A percentile compares a stretch with the other conserved stretches of the same genome.
Conservation (phyloP, 768 basidiomycete species). For the Auricularia sp. region DNA sequence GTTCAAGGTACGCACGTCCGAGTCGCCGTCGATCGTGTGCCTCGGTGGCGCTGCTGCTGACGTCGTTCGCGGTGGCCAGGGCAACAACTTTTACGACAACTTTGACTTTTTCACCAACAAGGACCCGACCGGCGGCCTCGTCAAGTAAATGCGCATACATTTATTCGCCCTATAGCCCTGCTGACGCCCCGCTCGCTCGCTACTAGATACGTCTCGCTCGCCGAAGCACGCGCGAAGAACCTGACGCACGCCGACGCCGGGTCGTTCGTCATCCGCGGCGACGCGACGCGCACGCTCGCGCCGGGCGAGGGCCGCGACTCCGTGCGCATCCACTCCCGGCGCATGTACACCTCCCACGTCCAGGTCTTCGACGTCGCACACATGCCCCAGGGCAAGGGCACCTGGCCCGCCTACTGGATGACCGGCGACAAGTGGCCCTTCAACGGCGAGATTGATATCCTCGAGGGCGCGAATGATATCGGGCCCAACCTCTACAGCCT, state of each 20-base stretch:
- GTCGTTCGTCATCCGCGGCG: conserved; percentile 47
- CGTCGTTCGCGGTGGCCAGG: not conserved
- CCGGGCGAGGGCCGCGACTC: conserved; percentile 48
- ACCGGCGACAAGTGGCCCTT: not conserved
- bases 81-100: not conserved
- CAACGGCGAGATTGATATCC: not conserved
- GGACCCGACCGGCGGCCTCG: not conserved
- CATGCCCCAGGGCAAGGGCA: conserved; percentile 31
- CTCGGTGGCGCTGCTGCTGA: not conserved
- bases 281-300: conserved; percentile 35
- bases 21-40: not conserved
- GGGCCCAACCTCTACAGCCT: not conserved
- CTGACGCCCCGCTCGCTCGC: no score
- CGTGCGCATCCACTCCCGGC: conserved; percentile 44
- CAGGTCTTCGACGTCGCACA: conserved; percentile 28
- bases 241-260: conserved; percentile 45
- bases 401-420: conserved; percentile 32
- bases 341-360: conserved; percentile 42
- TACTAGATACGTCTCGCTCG: not conserved
- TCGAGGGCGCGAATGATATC: not conserved
- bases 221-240: conserved; percentile 20
- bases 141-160: not conserved
- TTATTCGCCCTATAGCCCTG: no score
- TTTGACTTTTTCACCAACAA: not conserved
- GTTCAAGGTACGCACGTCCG: not conserved